Base-by-base conservation (phyloP, 495 filamentous ascomycete genomes). In the Aspergillus leporis region DNA sequence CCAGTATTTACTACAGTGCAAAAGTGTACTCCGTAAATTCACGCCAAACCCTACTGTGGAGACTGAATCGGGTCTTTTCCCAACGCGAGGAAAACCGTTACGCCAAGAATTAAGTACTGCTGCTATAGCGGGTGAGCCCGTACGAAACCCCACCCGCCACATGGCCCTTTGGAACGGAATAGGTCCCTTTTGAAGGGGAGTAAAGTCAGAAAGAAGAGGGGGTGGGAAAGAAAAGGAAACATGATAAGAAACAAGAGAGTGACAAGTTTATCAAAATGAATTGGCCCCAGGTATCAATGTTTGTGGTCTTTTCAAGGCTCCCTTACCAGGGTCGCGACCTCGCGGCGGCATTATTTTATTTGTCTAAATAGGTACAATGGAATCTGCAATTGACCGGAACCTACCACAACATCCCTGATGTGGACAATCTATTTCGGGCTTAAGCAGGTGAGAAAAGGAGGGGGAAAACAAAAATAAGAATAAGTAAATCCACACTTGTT, bases 61-160 rank as follows among this genome's bases (percentile, higher is more conserved):
- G 45, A 45, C 48, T 55, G 47, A 55, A 60, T 61, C 56, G 46
- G 55, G 56, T 47, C 58, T 45, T 62, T 62, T 53, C 49, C 64
- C 49, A 61, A 61, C 56, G 28, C 19, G 40, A 61, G 19, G 12
- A 49, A 74, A 74, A 69, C 70, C 72, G 73, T 78, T 78, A 72
- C 63, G 69, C 69, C 70, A 70, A 71, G 65, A 60, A 51, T 59
- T 56, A 55, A 55, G 55, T 51, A 64, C 62, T 60, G 58, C 67
- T 64, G 60, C 64, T 64, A 64, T 63, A 66, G 55, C 73, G 70
- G 74, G 69, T 70, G 62, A 69, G 66, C 72, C 74, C 74, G 70
- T 70, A 66, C 61, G 46, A 61, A 66, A 67, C 68, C 63, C 65
- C 68, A 67, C 68, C 59, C 53, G 63, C 67, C 66, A 71, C 64